Evolutionary conservation across 805 yeast species (phyloP).

Genomic region (Yueomyces sp.): DNA sequence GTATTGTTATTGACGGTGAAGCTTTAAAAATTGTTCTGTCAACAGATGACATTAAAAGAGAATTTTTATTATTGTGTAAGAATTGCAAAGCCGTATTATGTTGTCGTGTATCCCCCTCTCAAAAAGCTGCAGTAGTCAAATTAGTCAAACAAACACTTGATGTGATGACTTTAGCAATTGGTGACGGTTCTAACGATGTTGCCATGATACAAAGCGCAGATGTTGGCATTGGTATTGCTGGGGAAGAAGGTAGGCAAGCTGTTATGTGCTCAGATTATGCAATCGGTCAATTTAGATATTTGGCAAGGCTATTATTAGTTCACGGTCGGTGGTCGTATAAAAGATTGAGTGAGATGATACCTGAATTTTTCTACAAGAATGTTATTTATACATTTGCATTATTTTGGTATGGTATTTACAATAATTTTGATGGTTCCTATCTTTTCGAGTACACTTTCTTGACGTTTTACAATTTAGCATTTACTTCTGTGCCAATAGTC

Average conservation of each 20-base stretch:
- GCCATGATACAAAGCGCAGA: slow-evolving; percentile 86
- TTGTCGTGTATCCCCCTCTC: slow-evolving; percentile 83
- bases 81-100: slow-evolving; percentile 74
- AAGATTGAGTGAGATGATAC: slow-evolving; percentile 73
- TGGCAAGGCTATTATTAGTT: slow-evolving; percentile 51
- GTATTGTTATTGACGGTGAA: slow-evolving; percentile 70
- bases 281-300: slow-evolving; percentile 69
- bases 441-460: slow-evolving; percentile 66
- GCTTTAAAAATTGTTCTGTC: slow-evolving; percentile 47
- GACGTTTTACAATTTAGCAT: slow-evolving; percentile 74
- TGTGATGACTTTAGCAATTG: slow-evolving; percentile 79
- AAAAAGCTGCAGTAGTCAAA: slow-evolving; percentile 70
- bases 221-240: slow-evolving; percentile 83
- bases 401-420: slow-evolving; percentile 71
- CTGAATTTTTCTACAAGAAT: slow-evolving; percentile 68
- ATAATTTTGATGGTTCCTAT: slow-evolving; percentile 69
- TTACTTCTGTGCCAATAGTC: slow-evolving; percentile 70
- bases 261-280: slow-evolving; percentile 85
- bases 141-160: slow-evolving; percentile 60
- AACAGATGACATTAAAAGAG: slow-evolving; percentile 32
- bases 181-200: slow-evolving; percentile 84
- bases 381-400: slow-evolving; percentile 61
- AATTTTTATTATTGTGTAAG: slow-evolving; percentile 59
- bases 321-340: slow-evolving; percentile 86
- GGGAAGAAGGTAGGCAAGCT: slow-evolving; percentile 86